Percentiles rank a stretch among this genome's conserved stretches.
Conservation (phyloP, 768 basidiomycete species). For the Clavaria fumosa region DNA sequence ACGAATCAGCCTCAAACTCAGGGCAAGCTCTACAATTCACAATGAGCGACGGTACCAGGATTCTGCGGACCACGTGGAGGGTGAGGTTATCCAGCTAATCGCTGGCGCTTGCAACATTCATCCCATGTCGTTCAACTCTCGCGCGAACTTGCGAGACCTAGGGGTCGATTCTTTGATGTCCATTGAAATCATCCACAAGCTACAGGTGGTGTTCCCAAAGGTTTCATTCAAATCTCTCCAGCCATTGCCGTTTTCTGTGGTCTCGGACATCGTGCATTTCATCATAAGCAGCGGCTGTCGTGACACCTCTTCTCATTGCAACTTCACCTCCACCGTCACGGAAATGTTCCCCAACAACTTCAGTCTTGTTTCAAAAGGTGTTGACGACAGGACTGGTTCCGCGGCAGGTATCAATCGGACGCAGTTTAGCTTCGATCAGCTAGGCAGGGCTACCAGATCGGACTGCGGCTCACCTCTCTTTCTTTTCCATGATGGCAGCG, state of each 20-base stretch:
- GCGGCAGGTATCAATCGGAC: no score
- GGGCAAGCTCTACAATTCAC: slow-evolving; percentile 9
- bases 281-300: no score
- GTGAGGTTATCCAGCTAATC: slow-evolving; percentile 23
- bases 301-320: no score
- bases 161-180: slow-evolving; percentile 53
- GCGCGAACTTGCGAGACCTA: slow-evolving; percentile 32
- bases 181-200: slow-evolving; percentile 33
- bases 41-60: not conserved
- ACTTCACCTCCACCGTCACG: no score
- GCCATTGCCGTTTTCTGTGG: no score
- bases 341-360: no score
- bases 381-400: no score
- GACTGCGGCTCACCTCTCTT: slow-evolving; percentile 46
- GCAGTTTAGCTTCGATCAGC: no score
- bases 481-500: slow-evolving; percentile 63
- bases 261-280: no score
- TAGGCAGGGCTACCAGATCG: no score
- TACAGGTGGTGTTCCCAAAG: slow-evolving; percentile 19
- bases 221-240: not conserved
- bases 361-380: no score
- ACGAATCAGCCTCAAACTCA: not conserved
- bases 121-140: slow-evolving; percentile 18
- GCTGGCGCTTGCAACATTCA: slow-evolving; percentile 28
- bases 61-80: slow-evolving; percentile 12